phyloP scores from a whole-genome alignment of 805 yeast species.

The Schwanniomyces pseudopolymorphus region DNA sequence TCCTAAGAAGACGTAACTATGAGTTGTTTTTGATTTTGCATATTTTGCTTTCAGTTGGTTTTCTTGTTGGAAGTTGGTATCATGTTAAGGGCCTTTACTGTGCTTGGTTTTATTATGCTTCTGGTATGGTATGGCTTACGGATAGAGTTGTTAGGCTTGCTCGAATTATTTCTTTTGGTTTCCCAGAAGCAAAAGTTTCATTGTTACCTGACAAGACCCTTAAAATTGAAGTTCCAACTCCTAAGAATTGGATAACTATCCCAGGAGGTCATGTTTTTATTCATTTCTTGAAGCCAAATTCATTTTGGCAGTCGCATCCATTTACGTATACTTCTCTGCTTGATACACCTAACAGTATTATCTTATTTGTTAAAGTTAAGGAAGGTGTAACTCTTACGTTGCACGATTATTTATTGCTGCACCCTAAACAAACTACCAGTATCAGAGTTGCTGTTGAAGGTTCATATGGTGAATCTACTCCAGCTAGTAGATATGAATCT shows the following conservation, averaged over 20 bases:
- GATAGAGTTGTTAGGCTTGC: slow-evolving; percentile 61
- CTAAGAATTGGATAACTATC: slow-evolving; percentile 51
- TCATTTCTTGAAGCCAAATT: slow-evolving; percentile 42
- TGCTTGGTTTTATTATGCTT: slow-evolving; percentile 43
- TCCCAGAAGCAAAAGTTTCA: slow-evolving; percentile 47
- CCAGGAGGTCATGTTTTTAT: slow-evolving; percentile 68
- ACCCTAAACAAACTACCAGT: slow-evolving; percentile 15
- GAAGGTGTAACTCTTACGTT: slow-evolving; percentile 29
- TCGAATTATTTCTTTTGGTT: slow-evolving; percentile 61
- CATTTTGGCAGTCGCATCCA: slow-evolving; percentile 70
- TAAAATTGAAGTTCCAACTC: slow-evolving; percentile 49
- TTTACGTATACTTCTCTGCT: slow-evolving; percentile 44
- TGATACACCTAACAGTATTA: slow-evolving; percentile 17
- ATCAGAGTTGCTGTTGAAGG: slow-evolving; percentile 40
- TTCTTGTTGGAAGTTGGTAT: slow-evolving; percentile 47
- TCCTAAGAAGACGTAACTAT: slow-evolving; percentile 46
- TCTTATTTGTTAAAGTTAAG: slow-evolving; percentile 33
- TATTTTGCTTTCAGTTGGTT: slow-evolving; percentile 50
- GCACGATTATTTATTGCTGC: slow-evolving; percentile 16
- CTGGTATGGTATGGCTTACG: slow-evolving; percentile 67
- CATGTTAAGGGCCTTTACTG: slow-evolving; percentile 46
- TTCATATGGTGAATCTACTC: slow-evolving; percentile 35
- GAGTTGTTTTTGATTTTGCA: slow-evolving; percentile 59
- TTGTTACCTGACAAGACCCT: slow-evolving; percentile 47
- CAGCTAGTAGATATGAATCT: slow-evolving; percentile 26